Evolutionary conservation across 768 basidiomycete genomes (phyloP).

Genomic region (Leccinellum luteum): DNA sequence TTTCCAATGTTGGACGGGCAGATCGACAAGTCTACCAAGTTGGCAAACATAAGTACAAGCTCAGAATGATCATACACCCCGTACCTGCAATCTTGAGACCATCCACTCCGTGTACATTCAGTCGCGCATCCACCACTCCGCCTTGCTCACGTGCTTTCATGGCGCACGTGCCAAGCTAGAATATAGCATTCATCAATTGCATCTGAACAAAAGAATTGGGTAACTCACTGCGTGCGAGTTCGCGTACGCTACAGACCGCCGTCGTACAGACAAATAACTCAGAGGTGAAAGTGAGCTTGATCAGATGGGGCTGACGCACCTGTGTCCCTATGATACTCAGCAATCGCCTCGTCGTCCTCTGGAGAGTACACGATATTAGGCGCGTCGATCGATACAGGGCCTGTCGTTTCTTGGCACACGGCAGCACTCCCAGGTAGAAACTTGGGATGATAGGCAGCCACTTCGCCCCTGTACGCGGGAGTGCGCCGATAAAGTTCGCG

Average conservation of each 20-base stretch:
- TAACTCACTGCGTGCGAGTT: not conserved
- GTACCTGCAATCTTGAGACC: constrained; percentile 16
- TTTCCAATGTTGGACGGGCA: constrained; percentile 8
- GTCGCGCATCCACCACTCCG: constrained; percentile 10
- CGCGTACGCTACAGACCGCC: not conserved
- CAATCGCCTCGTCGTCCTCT: not conserved
- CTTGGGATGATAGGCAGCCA: constrained; percentile 19
- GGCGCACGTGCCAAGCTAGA: constrained; percentile 48
- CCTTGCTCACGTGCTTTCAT: constrained; percentile 44
- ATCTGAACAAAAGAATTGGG: not conserved
- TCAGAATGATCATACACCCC: not conserved
- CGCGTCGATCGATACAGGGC: constrained; percentile 12
- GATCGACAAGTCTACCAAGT: constrained; percentile 1
- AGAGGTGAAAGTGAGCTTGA: not conserved
- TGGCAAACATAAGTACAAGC: not conserved
- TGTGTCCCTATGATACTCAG: not conserved
- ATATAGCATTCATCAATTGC: not conserved
- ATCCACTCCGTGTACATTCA: constrained; percentile 15
- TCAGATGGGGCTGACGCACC: not conserved
- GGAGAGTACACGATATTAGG: not conserved
- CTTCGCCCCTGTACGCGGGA: constrained; percentile 29
- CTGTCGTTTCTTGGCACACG: constrained; percentile 12
- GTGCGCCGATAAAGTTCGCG: constrained; percentile 58
- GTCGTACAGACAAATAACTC: not conserved
- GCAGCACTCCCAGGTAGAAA: constrained; percentile 33